These are phyloP conservation scores for Exophiala lecanii-corni DNA, from an alignment of 2,329 filamentous ascomycete species.

Conservation along the genomic window DNA sequence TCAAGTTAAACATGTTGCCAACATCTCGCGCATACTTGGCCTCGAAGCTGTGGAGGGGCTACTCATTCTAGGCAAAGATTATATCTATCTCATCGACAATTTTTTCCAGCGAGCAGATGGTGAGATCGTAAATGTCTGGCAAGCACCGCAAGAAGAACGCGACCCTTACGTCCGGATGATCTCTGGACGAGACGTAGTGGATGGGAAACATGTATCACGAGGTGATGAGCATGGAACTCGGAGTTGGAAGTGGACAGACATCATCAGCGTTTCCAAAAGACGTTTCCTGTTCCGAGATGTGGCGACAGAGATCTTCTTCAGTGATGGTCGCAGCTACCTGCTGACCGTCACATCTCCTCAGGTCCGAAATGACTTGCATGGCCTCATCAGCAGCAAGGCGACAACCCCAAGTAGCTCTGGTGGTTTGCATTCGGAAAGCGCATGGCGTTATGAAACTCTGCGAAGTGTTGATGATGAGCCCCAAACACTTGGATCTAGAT, in stretches of 20 bases:
- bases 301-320: conserved; percentile 95
- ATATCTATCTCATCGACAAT: conserved; percentile 90
- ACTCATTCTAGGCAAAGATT: conserved; percentile 85
- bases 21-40: conserved; percentile 89
- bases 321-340: conserved; percentile 90
- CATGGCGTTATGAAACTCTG: conserved; percentile 85
- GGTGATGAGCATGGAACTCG: conserved; percentile 71
- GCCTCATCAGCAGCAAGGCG: conserved; percentile 70
- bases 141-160: conserved; percentile 85
- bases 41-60: conserved; percentile 92
- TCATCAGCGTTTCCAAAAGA: conserved; percentile 92
- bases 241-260: conserved; percentile 89
- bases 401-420: conserved; percentile 57
- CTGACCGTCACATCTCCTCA: conserved; percentile 73
- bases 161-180: conserved; percentile 96
- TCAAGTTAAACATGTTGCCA: conserved; percentile 88
- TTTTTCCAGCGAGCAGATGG: conserved; percentile 93
- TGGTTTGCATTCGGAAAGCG: conserved; percentile 74
- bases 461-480: conserved; percentile 61
- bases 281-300: conserved; percentile 94
- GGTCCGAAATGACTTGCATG: conserved; percentile 74
- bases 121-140: conserved; percentile 94
- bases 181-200: conserved; percentile 65
- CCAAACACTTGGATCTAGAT: conserved; percentile 74
- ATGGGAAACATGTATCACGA: conserved; percentile 45